A percentile compares a stretch with the other conserved stretches of the same genome.
phyloP scores from a whole-genome alignment of 1,139 yeast species.

The Candida smagusa region DNA sequence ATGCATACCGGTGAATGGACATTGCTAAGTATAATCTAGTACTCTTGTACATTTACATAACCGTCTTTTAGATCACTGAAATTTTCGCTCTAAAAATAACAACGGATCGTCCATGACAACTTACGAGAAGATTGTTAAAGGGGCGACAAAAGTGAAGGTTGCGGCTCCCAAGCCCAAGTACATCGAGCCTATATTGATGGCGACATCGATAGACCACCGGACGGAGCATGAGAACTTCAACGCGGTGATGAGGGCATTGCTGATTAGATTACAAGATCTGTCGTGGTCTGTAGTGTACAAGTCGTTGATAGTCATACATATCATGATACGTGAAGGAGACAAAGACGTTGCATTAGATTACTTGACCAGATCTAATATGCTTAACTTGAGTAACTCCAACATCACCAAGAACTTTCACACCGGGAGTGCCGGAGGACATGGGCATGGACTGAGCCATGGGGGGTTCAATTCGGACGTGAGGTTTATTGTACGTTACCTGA shows the following conservation, averaged over 20 bases:
- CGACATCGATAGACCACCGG: slow-evolving; percentile 51
- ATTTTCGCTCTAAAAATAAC: too few species aligned
- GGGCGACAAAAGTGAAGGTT: slow-evolving; percentile 56
- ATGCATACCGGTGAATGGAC: too few species aligned
- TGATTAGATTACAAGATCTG: slow-evolving; percentile 61
- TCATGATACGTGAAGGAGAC: slow-evolving; percentile 92
- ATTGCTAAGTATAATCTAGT: too few species aligned
- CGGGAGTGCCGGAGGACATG: slow-evolving; percentile 16
- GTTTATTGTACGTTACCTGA: slow-evolving; percentile 64
- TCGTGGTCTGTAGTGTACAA: slow-evolving; percentile 93
- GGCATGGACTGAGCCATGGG: slow-evolving; percentile 5
- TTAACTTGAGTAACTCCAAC: slow-evolving; percentile 43
- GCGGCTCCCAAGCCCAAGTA: slow-evolving; percentile 99
- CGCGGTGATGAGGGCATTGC: slow-evolving; percentile 65
- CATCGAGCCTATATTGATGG: slow-evolving; percentile 84
- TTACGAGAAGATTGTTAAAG: slow-evolving; percentile 46
- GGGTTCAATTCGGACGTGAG: slow-evolving; percentile 51
- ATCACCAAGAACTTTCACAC: slow-evolving; percentile 28
- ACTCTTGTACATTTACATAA: too few species aligned
- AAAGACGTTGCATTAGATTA: slow-evolving; percentile 65
- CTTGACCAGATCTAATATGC: slow-evolving; percentile 56
- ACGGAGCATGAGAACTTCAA: slow-evolving; percentile 55
- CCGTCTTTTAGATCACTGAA: too few species aligned
- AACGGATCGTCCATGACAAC: slow-evolving; percentile 32
- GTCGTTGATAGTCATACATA: slow-evolving; percentile 77